These are phyloP conservation scores for Musa itinerans DNA, from an alignment of 176 grass and related monocot species.

Conservation along the genomic window DNA sequence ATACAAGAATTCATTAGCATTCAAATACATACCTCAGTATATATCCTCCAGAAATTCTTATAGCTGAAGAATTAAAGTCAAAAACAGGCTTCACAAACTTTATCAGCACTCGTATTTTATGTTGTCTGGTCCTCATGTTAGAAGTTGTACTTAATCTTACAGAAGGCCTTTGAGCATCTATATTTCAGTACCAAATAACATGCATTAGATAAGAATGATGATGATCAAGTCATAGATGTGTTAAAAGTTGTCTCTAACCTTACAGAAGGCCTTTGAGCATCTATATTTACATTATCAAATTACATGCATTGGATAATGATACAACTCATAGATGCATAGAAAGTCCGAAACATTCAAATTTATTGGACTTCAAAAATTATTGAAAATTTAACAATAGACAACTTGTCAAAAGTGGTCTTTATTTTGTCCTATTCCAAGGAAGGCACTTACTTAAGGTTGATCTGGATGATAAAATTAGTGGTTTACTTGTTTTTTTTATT, in stretches of 20 bases:
- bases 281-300: slow-evolving; percentile 25
- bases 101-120: slow-evolving; percentile 50
- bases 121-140: slow-evolving; percentile 47
- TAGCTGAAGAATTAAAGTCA: slow-evolving; percentile 68
- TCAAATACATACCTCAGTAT: slow-evolving; percentile 43
- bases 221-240: neutral
- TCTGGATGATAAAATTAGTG: no score
- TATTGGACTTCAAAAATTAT: neutral
- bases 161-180: slow-evolving; percentile 60
- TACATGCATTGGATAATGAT: neutral
- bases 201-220: neutral
- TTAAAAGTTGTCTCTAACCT: slow-evolving; percentile 36
- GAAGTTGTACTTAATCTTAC: slow-evolving; percentile 59
- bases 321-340: neutral
- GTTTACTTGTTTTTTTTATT: no score
- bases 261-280: slow-evolving; percentile 56
- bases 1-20: neutral
- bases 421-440: neutral
- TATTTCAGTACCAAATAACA: slow-evolving; percentile 1
- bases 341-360: slow-evolving; percentile 2
- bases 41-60: slow-evolving; percentile 52
- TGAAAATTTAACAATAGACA: neutral
- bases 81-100: slow-evolving; percentile 89
- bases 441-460: neutral
- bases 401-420: neutral